A percentile compares a stretch with the other conserved stretches of the same genome.
phyloP scores from a whole-genome alignment of 2,329 filamentous ascomycete species.

The Davidsoniella neocaledoniae region DNA sequence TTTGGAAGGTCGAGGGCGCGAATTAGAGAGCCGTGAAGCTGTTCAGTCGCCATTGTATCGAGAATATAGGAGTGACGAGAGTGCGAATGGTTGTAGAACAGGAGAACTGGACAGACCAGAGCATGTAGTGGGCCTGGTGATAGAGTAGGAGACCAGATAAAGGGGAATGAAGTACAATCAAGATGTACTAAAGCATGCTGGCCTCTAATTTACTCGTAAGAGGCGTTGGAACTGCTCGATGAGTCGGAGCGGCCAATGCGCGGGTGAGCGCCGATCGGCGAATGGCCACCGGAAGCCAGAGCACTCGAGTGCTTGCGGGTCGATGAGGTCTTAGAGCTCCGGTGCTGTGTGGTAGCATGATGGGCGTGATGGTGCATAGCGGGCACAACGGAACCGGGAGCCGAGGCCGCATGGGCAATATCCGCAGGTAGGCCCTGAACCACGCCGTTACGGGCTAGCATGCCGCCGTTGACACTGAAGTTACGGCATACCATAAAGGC shows the following conservation, averaged over 20 bases:
- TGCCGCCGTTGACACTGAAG: conserved; percentile 92
- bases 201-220: conserved; percentile 30
- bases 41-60: conserved; percentile 5
- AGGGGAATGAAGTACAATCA: background rate
- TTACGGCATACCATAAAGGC: conserved; percentile 97
- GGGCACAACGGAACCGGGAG: conserved; percentile 23
- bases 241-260: conserved; percentile 11
- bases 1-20: no score
- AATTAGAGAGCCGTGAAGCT: conserved; percentile 5
- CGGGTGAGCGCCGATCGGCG: conserved; percentile 1
- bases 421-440: conserved; percentile 47
- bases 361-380: conserved; percentile 35
- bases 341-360: background rate
- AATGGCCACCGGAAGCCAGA: background rate
- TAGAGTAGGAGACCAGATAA: background rate
- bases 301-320: background rate
- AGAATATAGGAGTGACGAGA: background rate
- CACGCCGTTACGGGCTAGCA: conserved; percentile 55
- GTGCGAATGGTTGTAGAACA: background rate
- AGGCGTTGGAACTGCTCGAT: conserved; percentile 41
- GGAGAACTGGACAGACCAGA: background rate
- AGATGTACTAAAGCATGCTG: background rate
- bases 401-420: conserved; percentile 30
- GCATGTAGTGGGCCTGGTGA: background rate
- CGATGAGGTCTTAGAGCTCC: background rate